Conservation (phyloP, 2,329 filamentous ascomycete species). For the Colletotrichum graminicola region DNA sequence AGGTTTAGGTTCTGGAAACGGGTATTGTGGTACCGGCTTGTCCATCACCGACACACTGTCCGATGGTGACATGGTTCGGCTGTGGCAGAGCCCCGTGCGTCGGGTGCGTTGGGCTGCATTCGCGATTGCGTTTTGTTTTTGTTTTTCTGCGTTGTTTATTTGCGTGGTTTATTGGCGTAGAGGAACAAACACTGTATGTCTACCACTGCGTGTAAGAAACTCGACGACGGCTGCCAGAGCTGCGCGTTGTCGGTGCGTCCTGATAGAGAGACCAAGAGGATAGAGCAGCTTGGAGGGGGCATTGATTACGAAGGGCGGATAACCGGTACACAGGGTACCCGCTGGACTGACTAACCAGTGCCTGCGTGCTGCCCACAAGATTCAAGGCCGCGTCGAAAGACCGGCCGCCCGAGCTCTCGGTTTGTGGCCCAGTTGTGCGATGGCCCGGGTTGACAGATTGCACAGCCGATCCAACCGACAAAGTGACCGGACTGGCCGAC, state of each 20-base stretch:
- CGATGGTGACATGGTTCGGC: neutral
- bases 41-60: conserved; percentile 6
- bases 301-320: conserved; percentile 28
- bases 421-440: neutral
- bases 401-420: conserved; percentile 16
- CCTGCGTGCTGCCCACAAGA: conserved; percentile 18
- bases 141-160: conserved; percentile 3
- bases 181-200: neutral
- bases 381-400: conserved; percentile 21
- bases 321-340: conserved; percentile 25
- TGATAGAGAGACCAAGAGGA: conserved; percentile 17
- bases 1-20: neutral
- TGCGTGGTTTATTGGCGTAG: conserved; percentile 14
- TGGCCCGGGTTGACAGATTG: neutral
- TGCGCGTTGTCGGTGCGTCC: conserved; percentile 24
- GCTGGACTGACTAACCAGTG: neutral
- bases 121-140: neutral
- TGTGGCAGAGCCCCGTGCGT: conserved; percentile 4
- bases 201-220: neutral
- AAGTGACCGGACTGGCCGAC: neutral
- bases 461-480: neutral
- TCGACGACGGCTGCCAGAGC: conserved; percentile 21
- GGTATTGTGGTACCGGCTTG: conserved; percentile 26
- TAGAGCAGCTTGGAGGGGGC: neutral
- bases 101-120: conserved; percentile 12